Percentiles rank a stretch among this genome's conserved stretches.
Evolutionary conservation across 1,139 yeast genomes (phyloP).

Genomic region (Wickerhamomyces sp.): DNA sequence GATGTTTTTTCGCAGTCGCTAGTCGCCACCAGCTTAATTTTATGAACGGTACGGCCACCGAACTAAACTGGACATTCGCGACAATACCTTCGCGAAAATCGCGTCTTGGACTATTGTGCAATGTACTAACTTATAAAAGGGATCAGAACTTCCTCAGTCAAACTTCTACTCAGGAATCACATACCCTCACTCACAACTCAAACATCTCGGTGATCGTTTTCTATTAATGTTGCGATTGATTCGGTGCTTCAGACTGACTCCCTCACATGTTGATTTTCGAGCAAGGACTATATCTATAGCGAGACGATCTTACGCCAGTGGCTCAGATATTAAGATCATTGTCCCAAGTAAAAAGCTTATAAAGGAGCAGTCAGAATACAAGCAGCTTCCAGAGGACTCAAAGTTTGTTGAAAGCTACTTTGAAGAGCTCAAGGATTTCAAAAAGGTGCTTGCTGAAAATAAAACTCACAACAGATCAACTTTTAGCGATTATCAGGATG

Average conservation of each 20-base stretch:
- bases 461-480: conserved; percentile 25
- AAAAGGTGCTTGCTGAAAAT: conserved; percentile 24
- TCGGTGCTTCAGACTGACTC: no score
- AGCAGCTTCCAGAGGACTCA: conserved; percentile 45
- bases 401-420: conserved; percentile 42
- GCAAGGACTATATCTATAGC: neutral
- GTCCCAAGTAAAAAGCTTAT: conserved; percentile 19
- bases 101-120: no score
- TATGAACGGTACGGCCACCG: neutral
- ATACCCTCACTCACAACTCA: no score
- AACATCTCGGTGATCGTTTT: no score
- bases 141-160: no score
- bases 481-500: conserved; percentile 29
- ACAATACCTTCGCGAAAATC: no score
- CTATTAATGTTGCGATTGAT: no score
- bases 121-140: no score
- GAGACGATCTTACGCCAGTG: conserved; percentile 4
- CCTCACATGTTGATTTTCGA: neutral
- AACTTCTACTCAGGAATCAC: no score
- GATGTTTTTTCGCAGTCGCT: conserved; percentile 2
- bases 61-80: neutral
- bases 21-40: conserved; percentile 2
- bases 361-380: conserved; percentile 28
- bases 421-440: conserved; percentile 32
- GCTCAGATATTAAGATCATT: conserved; percentile 8